A percentile compares a stretch with the other conserved stretches of the same genome.
These are phyloP conservation scores for Magnaporthales sp. DNA, from an alignment of 2,329 filamentous ascomycete species.

Conservation along the genomic window DNA sequence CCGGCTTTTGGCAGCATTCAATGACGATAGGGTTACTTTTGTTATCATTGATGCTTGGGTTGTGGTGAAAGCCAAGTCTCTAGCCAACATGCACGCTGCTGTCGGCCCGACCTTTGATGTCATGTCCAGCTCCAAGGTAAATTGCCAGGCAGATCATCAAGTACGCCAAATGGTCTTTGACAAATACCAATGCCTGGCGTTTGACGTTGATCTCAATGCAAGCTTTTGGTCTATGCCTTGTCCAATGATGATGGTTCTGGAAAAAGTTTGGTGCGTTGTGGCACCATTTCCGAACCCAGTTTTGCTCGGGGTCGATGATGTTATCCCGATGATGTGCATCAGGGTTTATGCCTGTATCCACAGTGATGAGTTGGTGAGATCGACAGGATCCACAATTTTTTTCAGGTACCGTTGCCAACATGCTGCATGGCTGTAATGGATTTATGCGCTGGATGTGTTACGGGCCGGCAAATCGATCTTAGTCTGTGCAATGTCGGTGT, in stretches of 20 bases:
- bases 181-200: background rate
- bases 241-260: background rate
- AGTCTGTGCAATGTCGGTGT: background rate
- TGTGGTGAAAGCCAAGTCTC: background rate
- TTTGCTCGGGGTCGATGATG: background rate
- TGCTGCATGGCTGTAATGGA: background rate
- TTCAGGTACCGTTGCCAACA: background rate
- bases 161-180: background rate
- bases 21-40: background rate
- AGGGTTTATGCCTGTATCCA: background rate
- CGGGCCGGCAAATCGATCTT: background rate
- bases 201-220: background rate
- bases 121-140: background rate
- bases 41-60: background rate
- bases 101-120: background rate
- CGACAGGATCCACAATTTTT: background rate
- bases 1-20: background rate
- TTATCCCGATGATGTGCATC: background rate
- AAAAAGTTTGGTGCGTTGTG: too few relatives aligned
- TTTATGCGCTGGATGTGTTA: background rate
- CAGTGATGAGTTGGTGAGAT: background rate
- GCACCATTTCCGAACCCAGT: background rate
- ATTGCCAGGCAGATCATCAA: background rate
- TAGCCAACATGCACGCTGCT: background rate
- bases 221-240: background rate